A percentile compares a stretch with the other conserved stretches of the same genome.
These are phyloP conservation scores for Paratinospora sagittata DNA, from an alignment of 164 flowering plant species.

Conservation along the genomic window DNA sequence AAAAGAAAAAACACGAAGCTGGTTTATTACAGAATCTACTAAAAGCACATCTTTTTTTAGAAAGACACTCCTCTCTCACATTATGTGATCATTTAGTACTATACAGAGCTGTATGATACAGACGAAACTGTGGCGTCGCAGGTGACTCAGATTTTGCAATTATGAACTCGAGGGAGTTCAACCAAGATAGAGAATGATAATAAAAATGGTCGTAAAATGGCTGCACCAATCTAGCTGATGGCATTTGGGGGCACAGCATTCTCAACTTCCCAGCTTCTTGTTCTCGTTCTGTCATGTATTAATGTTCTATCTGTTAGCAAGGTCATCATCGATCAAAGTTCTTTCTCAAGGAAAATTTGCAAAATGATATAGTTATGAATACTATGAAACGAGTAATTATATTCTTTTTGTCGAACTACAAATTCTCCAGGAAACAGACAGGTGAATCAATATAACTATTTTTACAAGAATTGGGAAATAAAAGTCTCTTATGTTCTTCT, in stretches of 20 bases:
- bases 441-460: too few relatives aligned
- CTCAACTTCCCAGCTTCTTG: slow-evolving; percentile 24
- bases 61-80: slow-evolving; percentile 16
- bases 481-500: too few relatives aligned
- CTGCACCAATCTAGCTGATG: neutral
- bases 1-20: slow-evolving; percentile 16
- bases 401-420: too few relatives aligned
- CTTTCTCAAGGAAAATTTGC: neutral
- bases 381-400: too few relatives aligned
- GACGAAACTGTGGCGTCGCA: slow-evolving; percentile 16
- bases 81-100: slow-evolving; percentile 24
- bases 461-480: too few relatives aligned
- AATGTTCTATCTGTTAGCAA: slow-evolving; percentile 13
- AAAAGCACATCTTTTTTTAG: slow-evolving; percentile 14
- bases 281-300: slow-evolving; percentile 10
- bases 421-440: too few relatives aligned
- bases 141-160: slow-evolving; percentile 13
- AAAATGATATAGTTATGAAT: neutral
- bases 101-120: slow-evolving; percentile 36
- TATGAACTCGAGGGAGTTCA: neutral
- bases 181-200: slow-evolving; percentile 1
- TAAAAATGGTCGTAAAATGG: neutral
- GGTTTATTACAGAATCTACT: slow-evolving; percentile 23
- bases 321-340: neutral
- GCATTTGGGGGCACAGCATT: slow-evolving; percentile 19